Evolutionary conservation across 495 filamentous ascomycete species (phyloP).

Genomic region (Gamarada debralockiae): DNA sequence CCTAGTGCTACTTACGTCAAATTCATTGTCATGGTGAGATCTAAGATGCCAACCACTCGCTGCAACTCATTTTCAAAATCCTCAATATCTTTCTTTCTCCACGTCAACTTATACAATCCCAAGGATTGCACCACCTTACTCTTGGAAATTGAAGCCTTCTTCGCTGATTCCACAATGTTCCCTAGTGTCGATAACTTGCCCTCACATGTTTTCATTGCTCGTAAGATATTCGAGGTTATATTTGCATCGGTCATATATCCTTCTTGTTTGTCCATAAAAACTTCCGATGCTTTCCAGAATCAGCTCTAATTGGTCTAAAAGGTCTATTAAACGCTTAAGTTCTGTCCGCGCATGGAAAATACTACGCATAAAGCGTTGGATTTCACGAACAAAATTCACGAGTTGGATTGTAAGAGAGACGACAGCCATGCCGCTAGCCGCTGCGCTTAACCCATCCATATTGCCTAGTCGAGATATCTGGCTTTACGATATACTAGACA

Average conservation of each 20-base stretch:
- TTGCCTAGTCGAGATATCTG: too few relatives aligned
- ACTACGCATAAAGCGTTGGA: slow-evolving; percentile 29
- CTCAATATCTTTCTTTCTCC: slow-evolving; percentile 8
- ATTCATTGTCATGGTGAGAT: slow-evolving; percentile 6
- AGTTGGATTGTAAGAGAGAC: slow-evolving; percentile 28
- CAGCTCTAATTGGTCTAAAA: slow-evolving; percentile 29
- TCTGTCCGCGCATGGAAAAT: slow-evolving; percentile 31
- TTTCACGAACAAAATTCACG: slow-evolving; percentile 25
- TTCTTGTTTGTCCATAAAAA: slow-evolving; percentile 1
- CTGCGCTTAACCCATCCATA: slow-evolving; percentile 32
- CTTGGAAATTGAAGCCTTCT: neutral
- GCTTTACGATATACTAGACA: too few relatives aligned
- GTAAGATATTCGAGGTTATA: neutral
- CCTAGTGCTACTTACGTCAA: neutral
- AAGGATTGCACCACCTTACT: neutral
- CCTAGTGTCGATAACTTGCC: neutral
- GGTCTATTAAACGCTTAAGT: slow-evolving; percentile 25
- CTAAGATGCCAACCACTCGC: neutral
- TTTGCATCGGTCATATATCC: neutral
- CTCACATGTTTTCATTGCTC: slow-evolving; percentile 3
- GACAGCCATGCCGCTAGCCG: slow-evolving; percentile 36
- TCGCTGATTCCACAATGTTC: neutral
- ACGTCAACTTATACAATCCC: neutral
- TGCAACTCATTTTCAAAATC: slow-evolving; percentile 9
- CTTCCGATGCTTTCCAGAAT: slow-evolving; percentile 22